Evolutionary conservation across 495 filamentous ascomycete species (phyloP), one percentile per base, ranked within the genome.

Genomic region (Neurospora sp.): DNA sequence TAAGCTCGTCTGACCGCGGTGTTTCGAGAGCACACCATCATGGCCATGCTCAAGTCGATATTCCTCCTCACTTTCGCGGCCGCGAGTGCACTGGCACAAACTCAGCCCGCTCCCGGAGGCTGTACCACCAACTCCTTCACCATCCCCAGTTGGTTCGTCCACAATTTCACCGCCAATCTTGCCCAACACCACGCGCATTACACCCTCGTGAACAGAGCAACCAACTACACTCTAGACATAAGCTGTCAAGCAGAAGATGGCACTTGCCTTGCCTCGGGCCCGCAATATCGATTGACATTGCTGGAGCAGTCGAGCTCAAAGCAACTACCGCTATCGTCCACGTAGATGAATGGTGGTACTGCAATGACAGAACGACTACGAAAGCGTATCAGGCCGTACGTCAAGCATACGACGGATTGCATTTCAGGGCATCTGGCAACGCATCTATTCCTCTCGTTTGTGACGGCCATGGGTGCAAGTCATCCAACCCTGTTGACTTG

Each of bases 201-300:
- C 22, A 70, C 74, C 35, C 71, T 80, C 41, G 42, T 76, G 41
- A 80, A 82, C 68, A 71, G 80, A 40, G 78, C 77, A 7, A 80
- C 78, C 69, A 71, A 79, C 70, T 75, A 76, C 41, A 72, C 76
- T 10, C 48, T 71, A 9, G 44, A 72, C 35, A 35, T 74, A 6
- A 68, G 37, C 12, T 74, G 75, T 44, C 73, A 76, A 68, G 41
- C 71, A 1, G 39, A 40, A 3, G 41, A 46, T n/a, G 22, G 66
- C 3, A 69, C 70, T 22, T 78, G 77, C 44, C 8, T 68, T 41
- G 42, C 22, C 10, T 71, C 73, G 31, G 53, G 53, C 16, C 46
- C 14, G 44, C 12, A 38, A 27, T 46, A 37, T 48, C 31, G 44
- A 53, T 16, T 68, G 5, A 39, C 70, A 14, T 40, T 5, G 20